A percentile compares a stretch with the other conserved stretches of the same genome.
phyloP scores from a whole-genome alignment of 2,329 filamentous ascomycete genomes.

The Sporothrix dimorphospora region DNA sequence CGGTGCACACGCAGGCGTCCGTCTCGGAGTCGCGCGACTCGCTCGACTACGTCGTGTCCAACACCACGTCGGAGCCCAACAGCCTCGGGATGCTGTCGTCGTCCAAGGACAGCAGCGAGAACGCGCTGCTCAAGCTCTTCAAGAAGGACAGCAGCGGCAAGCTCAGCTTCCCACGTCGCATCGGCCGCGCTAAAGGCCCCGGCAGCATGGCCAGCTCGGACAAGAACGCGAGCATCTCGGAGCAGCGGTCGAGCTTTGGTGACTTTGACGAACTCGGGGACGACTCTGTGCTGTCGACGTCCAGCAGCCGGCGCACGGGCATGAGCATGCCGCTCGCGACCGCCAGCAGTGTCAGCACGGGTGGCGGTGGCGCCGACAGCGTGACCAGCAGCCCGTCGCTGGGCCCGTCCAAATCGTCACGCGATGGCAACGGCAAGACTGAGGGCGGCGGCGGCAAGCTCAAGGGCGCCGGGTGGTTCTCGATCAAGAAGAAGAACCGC shows the following conservation, averaged over 20 bases:
- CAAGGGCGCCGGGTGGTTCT: constrained; percentile 51
- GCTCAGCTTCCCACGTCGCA: constrained; percentile 62
- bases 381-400: constrained; percentile 59
- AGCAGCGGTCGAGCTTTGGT: constrained; percentile 59
- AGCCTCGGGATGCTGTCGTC: constrained; percentile 48
- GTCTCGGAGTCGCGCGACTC: constrained; percentile 65
- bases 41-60: constrained; percentile 59
- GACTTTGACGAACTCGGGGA: constrained; percentile 58
- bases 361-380: constrained; percentile 57
- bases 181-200: constrained; percentile 53
- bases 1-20: constrained; percentile 61
- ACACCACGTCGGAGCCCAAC: constrained; percentile 58
- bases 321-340: constrained; percentile 38
- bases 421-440: constrained; percentile 36
- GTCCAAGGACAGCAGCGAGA: constrained; percentile 47
- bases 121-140: constrained; percentile 66
- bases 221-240: constrained; percentile 53
- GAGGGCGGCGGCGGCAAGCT: constrained; percentile 47
- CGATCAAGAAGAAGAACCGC: constrained; percentile 63
- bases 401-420: constrained; percentile 54
- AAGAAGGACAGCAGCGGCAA: constrained; percentile 68
- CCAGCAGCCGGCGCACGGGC: constrained; percentile 29
- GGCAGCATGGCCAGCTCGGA: constrained; percentile 62
- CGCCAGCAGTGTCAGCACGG: neutral
- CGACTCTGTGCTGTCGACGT: constrained; percentile 38